Evolutionary conservation across 163 green algal genomes (phyloP), one percentile per base, ranked within the genome.

Genomic region (Chloromonas sp.): DNA sequence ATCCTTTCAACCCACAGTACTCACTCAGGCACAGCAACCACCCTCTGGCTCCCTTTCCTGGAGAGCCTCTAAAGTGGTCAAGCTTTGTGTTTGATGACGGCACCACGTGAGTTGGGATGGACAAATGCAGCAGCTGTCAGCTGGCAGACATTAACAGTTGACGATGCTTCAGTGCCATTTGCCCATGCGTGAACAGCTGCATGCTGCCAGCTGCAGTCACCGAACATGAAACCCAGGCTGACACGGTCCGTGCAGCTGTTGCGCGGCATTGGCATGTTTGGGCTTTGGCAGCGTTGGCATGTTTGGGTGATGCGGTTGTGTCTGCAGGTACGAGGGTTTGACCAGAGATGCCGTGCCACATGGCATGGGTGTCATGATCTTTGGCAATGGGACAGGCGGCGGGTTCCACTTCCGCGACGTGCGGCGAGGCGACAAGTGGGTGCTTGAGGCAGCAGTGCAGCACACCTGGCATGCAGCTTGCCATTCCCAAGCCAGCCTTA

Each of bases 31-130:
- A 93, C 86, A 90, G 57, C 85, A 92, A 93, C 60, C 96, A 98
- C 87, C 96, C 96, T 0, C 95, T 97, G 81, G 93, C 95, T 0
- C 95, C 96, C 5, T 98, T 98, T 87, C 84, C 91, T 14, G 96
- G 96, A 1, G 95, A 98, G 84, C 87, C 95, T 0, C 85, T 98
- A 0, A 96, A 96, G 85, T 98, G 96, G 96, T 88, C 94, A 36
- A 95, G 88, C 89, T 95, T 92, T 84, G 95, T 96, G 2, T 98
- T 96, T 80, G 95, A 97, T 60, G 96, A 98, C 85, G 95, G 92
- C 82, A 97, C 95, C 76, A 98, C 95, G 94, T 98, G 88, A 93
- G 95, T 87, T 11, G 14, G 36, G 36, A 36, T 36, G 36, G 36
- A 36, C 36, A 36, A 36, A 36, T 36, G 78, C 36, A 81, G 36